These are phyloP conservation scores for Astrothelium macrocarpum DNA, from an alignment of 495 filamentous ascomycete genomes.

Conservation along the genomic window DNA sequence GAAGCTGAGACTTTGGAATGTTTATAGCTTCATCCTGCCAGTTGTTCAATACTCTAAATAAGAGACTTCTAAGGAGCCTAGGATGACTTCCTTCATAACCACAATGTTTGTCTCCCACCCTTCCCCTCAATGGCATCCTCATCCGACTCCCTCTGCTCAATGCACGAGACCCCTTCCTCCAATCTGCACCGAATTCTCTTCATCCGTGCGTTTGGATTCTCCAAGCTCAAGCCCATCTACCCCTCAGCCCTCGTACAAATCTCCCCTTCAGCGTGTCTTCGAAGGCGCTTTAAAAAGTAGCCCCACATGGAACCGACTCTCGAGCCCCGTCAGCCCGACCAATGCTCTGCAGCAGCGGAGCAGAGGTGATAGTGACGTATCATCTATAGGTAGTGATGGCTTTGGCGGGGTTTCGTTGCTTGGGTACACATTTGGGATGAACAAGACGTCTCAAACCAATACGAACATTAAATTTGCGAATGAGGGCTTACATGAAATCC, in stretches of 20 bases:
- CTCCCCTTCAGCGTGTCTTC: conserved; percentile 18
- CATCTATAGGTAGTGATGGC: conserved; percentile 7
- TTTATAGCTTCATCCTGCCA: neutral
- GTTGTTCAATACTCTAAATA: neutral
- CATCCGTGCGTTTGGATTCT: conserved; percentile 21
- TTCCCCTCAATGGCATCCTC: conserved; percentile 27
- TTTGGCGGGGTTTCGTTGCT: conserved; percentile 8
- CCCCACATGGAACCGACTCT: neutral
- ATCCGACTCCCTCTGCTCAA: conserved; percentile 25
- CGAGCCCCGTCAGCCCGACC: neutral
- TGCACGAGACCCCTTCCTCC: conserved; percentile 30
- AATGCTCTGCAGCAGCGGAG: conserved; percentile 7
- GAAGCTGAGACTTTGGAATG: neutral
- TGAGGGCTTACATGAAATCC: conserved; percentile 29
- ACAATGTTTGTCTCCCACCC: conserved; percentile 54
- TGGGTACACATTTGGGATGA: conserved; percentile 12
- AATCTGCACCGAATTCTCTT: conserved; percentile 26
- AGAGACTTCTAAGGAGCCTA: conserved; percentile 5
- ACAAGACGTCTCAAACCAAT: neutral
- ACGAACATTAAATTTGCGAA: conserved; percentile 8
- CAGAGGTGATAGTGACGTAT: conserved; percentile 5
- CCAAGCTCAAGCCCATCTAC: conserved; percentile 9
- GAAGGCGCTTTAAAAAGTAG: neutral
- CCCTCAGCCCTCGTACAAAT: conserved; percentile 17
- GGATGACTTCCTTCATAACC: conserved; percentile 59